Base-by-base conservation (phyloP, 345 rosid genomes). In the Firmiana major region DNA sequence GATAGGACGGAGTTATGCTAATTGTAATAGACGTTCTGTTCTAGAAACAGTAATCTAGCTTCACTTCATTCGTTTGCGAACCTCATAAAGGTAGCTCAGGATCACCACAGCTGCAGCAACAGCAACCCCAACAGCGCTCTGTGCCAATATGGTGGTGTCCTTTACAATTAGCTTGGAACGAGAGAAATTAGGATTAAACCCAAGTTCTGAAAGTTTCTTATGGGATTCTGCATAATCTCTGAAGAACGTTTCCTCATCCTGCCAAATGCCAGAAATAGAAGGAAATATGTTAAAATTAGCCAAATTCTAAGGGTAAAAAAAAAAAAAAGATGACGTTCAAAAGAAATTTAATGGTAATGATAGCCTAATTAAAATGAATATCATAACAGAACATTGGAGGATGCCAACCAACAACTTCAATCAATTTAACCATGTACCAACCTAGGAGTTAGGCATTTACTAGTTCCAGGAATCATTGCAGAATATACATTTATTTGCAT, bases 241-340 rank as follows among this genome's bases (percentile, higher is more conserved):
- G 60, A 92, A 93, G 87, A 95, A 91, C 60, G 88, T 89, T 36
- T 92, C 97, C 83, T 93, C 98, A 71, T 93, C 99, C 98, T 95
- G 88, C 31, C 80, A 84, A 21, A 9, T 42, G 65, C 63, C 65
- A 69, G 65, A 22, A 73, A 49, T 12, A 24, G 57, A 26, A 51
- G 3, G 49, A 62, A 34, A 36, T 45, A 11, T 21, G 19, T 59
- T 49, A 43, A 74, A 70, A 63, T 38, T 0, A 67, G 38, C 43
- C 51, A 74, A 36, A 53, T 64, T 9, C 55, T 16, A 1, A 42
- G 46, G 15, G 49, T 17, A 74, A 1, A 42, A 45, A n/a, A 62
- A 21, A 54, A 31, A 63, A 22, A 42, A 48, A 65, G 15, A 55
- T 34, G 53, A 67, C 22, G 55, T 46, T 60, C 17, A 31, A 59